Percentiles rank a stretch among this genome's conserved stretches.
These are phyloP conservation scores for Stellera chamaejasme DNA, from an alignment of 345 rosid species.

Conservation along the genomic window DNA sequence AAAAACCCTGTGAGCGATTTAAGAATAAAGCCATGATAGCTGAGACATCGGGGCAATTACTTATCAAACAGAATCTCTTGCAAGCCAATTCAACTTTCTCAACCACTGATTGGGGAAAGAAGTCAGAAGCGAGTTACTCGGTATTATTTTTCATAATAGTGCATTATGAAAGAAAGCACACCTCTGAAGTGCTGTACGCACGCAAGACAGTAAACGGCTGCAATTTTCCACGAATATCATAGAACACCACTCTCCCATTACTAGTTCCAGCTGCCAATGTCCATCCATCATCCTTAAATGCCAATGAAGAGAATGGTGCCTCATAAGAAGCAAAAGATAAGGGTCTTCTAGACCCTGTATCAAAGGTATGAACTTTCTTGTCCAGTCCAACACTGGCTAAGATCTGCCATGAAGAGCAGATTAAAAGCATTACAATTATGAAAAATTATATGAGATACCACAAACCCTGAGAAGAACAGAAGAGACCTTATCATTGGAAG, in stretches of 20 bases:
- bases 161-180: slow-evolving; percentile 17
- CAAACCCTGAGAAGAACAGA: not conserved
- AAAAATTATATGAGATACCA: not conserved
- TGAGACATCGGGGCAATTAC: not conserved
- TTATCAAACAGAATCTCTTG: slow-evolving; percentile 3
- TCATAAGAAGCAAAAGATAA: slow-evolving; percentile 71
- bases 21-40: not conserved
- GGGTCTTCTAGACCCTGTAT: slow-evolving; percentile 73
- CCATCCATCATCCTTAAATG: slow-evolving; percentile 90
- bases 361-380: slow-evolving; percentile 87
- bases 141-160: not conserved
- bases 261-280: slow-evolving; percentile 90
- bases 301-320: slow-evolving; percentile 96
- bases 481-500: slow-evolving; percentile 87
- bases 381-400: slow-evolving; percentile 94
- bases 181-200: slow-evolving; percentile 92
- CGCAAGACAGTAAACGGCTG: slow-evolving; percentile 85
- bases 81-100: slow-evolving; percentile 2
- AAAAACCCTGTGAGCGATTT: not conserved
- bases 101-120: not conserved
- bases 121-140: not conserved
- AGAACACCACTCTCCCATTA: slow-evolving; percentile 86
- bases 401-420: slow-evolving; percentile 38
- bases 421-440: slow-evolving; percentile 6
- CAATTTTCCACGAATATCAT: slow-evolving; percentile 89